phyloP scores from a whole-genome alignment of 176 grass and related monocot genomes.

The Saccharum spontaneum region DNA sequence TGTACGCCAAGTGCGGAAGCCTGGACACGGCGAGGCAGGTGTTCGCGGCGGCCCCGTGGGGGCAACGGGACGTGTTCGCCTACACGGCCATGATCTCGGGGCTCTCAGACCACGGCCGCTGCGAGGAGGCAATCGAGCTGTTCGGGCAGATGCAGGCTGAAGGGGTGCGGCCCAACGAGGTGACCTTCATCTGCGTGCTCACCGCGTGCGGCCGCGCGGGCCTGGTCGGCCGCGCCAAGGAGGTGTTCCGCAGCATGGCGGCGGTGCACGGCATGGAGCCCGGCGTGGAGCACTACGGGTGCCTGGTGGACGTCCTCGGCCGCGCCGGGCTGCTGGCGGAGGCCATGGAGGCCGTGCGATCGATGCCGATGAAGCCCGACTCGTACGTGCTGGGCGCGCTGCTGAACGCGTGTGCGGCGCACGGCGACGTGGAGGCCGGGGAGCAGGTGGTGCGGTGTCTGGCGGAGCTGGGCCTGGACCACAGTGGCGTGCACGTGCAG shows the following conservation, averaged over 20 bases:
- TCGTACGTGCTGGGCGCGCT: constrained; percentile 64
- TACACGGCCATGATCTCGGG: constrained; percentile 72
- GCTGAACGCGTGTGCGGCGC: constrained; percentile 52
- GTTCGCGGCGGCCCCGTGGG: constrained; percentile 8
- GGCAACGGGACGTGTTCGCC: constrained; percentile 49
- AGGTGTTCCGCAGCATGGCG: constrained; percentile 46
- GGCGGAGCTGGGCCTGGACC: constrained; percentile 44
- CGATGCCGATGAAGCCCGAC: constrained; percentile 59
- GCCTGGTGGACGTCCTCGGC: constrained; percentile 55
- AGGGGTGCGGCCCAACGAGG: constrained; percentile 63
- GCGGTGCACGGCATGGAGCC: constrained; percentile 17
- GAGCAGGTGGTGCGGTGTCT: constrained; percentile 30
- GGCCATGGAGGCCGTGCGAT: constrained; percentile 27
- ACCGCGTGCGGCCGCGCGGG: constrained; percentile 44
- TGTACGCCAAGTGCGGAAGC: constrained; percentile 77
- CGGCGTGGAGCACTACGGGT: constrained; percentile 66
- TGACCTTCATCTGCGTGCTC: constrained; percentile 63
- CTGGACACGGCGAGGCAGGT: constrained; percentile 46
- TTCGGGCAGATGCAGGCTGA: constrained; percentile 36
- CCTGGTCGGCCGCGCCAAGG: constrained; percentile 26
- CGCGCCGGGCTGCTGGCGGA: constrained; percentile 49
- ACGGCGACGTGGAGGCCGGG: constrained; percentile 24
- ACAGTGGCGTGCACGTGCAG: constrained; percentile 53
- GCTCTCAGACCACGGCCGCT: constrained; percentile 50
- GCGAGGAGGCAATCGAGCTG: constrained; percentile 36